Evolutionary conservation across 2,329 filamentous ascomycete genomes (phyloP).

Genomic region (Myriosclerotinia scirpicola): DNA sequence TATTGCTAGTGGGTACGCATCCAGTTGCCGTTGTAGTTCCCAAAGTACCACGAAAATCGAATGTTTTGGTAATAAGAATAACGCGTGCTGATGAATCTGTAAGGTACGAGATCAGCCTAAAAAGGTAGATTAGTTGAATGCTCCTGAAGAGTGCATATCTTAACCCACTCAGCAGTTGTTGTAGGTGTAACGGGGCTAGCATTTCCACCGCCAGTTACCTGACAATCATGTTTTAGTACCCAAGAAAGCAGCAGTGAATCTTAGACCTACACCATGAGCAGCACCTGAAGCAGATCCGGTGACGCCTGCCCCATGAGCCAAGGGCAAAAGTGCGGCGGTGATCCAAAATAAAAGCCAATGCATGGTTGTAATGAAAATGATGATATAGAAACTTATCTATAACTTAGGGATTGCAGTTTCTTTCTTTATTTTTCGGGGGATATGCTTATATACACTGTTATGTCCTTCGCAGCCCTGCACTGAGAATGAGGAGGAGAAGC

Average conservation of each 20-base stretch:
- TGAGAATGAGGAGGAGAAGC: not conserved
- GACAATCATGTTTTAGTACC: not conserved
- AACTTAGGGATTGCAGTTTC: not conserved
- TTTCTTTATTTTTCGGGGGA: not conserved
- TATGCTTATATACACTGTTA: not conserved
- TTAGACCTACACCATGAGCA: slow-evolving; percentile 16
- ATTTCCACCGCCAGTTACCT: slow-evolving; percentile 55
- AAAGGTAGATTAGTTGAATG: slow-evolving; percentile 42
- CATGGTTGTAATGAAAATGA: not conserved
- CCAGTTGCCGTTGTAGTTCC: slow-evolving; percentile 23
- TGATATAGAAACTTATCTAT: not conserved
- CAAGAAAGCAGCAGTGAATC: not conserved
- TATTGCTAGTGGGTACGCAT: slow-evolving; percentile 25
- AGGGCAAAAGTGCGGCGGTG: slow-evolving; percentile 11
- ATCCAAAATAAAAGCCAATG: slow-evolving; percentile 11
- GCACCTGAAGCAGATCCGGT: slow-evolving; percentile 17
- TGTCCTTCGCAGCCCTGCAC: not conserved
- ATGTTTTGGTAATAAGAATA: slow-evolving; percentile 56
- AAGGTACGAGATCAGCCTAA: slow-evolving; percentile 55
- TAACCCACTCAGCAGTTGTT: slow-evolving; percentile 14
- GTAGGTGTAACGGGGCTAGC: slow-evolving; percentile 47
- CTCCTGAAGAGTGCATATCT: not conserved
- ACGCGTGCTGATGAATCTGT: slow-evolving; percentile 53
- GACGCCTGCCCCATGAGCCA: slow-evolving; percentile 12
- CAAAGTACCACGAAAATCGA: slow-evolving; percentile 28